Evolutionary conservation across 345 rosid species (phyloP).

Genomic region (Aethionema arabicum): DNA sequence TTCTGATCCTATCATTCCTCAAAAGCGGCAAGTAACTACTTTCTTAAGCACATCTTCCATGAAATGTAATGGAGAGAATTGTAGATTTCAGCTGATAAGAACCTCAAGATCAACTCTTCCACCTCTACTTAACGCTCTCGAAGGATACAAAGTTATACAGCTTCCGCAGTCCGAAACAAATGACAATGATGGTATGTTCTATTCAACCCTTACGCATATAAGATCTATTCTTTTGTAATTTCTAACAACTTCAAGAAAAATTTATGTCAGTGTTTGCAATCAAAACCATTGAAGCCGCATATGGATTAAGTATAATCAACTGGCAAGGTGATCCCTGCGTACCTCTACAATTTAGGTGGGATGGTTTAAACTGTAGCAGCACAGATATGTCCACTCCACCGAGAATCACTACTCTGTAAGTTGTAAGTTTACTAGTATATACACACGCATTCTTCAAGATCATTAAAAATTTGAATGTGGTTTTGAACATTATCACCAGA

Average conservation of each 20-base stretch:
- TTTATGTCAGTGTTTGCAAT: conserved; percentile 4
- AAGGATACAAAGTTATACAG: conserved; percentile 27
- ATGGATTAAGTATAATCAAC: conserved; percentile 3
- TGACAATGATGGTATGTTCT: background rate
- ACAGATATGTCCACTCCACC: background rate
- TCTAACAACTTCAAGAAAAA: background rate
- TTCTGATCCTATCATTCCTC: conserved; percentile 21
- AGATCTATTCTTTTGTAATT: background rate
- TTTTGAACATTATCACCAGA: conserved; percentile 15
- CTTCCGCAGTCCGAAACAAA: conserved; percentile 24
- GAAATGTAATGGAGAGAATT: conserved; percentile 1
- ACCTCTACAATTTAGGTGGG: conserved; percentile 16
- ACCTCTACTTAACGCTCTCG: conserved; percentile 40
- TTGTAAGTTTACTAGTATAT: background rate
- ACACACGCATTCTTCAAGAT: background rate
- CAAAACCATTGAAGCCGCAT: background rate
- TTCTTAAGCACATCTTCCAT: background rate
- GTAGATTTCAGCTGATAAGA: conserved; percentile 7
- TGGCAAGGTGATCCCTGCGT: conserved; percentile 31
- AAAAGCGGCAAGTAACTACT: conserved; percentile 24
- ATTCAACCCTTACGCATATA: background rate
- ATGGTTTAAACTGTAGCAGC: conserved; percentile 11
- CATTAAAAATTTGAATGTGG: background rate
- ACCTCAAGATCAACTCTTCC: conserved; percentile 34
- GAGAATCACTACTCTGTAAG: conserved; percentile 25